phyloP scores from a whole-genome alignment of 768 basidiomycete species.

The Arthromyces matolae region DNA sequence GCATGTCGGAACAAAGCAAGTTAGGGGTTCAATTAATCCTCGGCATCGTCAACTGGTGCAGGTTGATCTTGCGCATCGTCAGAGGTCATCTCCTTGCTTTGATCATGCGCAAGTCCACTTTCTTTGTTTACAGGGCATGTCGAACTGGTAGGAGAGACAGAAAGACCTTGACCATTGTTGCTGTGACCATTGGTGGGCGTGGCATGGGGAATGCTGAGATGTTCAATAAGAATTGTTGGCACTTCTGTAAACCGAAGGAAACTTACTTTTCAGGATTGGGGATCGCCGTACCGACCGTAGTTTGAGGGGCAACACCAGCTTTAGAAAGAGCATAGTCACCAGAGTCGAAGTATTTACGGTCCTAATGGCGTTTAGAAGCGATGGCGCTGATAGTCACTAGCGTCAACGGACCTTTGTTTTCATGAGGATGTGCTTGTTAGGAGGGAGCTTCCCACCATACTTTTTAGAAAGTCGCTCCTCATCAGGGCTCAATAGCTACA shows the following conservation, averaged over 20 bases:
- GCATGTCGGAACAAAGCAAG: slow-evolving; percentile 8
- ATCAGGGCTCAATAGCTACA: slow-evolving; percentile 77
- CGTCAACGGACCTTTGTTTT: slow-evolving; percentile 78
- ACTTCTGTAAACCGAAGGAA: not conserved
- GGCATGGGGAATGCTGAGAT: slow-evolving; percentile 81
- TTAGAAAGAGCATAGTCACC: slow-evolving; percentile 98
- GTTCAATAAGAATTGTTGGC: slow-evolving; percentile 15
- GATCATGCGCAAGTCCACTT: slow-evolving; percentile 43
- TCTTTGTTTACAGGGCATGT: slow-evolving; percentile 66
- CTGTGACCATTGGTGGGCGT: slow-evolving; percentile 50
- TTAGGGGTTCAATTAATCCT: slow-evolving; percentile 13
- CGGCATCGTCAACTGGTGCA: slow-evolving; percentile 6
- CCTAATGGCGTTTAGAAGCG: slow-evolving; percentile 43
- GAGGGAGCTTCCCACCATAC: slow-evolving; percentile 93
- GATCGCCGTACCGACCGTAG: slow-evolving; percentile 89
- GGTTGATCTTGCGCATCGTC: slow-evolving; percentile 18
- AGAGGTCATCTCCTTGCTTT: slow-evolving; percentile 28
- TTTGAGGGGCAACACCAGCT: slow-evolving; percentile 87
- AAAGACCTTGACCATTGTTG: slow-evolving; percentile 54
- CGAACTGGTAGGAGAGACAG: slow-evolving; percentile 72
- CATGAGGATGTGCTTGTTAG: slow-evolving; percentile 87
- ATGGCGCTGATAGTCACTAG: slow-evolving; percentile 11
- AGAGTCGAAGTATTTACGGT: slow-evolving; percentile 99
- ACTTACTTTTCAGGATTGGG: slow-evolving; percentile 96
- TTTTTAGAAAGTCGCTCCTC: slow-evolving; percentile 92